Base-by-base conservation (phyloP, 2,329 filamentous ascomycete species). In the Chaetomium olivaceum region DNA sequence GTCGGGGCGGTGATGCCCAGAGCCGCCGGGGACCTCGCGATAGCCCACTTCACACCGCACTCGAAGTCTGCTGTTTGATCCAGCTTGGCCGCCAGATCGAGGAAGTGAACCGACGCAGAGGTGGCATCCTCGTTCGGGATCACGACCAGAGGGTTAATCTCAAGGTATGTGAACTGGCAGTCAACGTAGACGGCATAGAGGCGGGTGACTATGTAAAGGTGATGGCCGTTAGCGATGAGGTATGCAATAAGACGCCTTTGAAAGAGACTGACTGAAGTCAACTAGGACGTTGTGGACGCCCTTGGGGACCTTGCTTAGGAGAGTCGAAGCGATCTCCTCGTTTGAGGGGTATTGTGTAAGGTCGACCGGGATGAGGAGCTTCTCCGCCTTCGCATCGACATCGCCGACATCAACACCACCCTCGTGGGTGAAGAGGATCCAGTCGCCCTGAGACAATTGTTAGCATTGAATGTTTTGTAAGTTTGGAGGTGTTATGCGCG, bases 91-190 rank as follows among this genome's bases (percentile, higher is more conserved):
- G 95, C 95, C 78, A 99, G 86, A 84, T 99, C 95, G 73, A 99
- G 88, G 89, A 99, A 99, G 87, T 97, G 88, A 62, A 99, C 95
- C 51, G 93, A 90, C 65, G 95, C 95, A 66, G 93, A 97, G 73
- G 94, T 98, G 77, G 87, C 91, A 74, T 93, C 89, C 72, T 87
- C 90, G 80, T 98, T 98, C 80, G 95, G 95, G 75, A 99, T 94
- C 78, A 97, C 95, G 69, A 99, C 95, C 71, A 99, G 85, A 73
- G 95, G 95, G 89, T 99, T 99, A 86, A 99, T 99, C 83, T 99
- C 95, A 74, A 99, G 92, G 85, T 99, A 99, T 77, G 95, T 98
- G 88, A 99, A 99, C 82, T 99, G 95, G 88, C 92, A 96, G 86
- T 99, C 95, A 71, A 98, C 95, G 77, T 98, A 99, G 83, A 99